Base-by-base conservation (phyloP, 2,329 filamentous ascomycete species). In the Triangularia verruculosa region DNA sequence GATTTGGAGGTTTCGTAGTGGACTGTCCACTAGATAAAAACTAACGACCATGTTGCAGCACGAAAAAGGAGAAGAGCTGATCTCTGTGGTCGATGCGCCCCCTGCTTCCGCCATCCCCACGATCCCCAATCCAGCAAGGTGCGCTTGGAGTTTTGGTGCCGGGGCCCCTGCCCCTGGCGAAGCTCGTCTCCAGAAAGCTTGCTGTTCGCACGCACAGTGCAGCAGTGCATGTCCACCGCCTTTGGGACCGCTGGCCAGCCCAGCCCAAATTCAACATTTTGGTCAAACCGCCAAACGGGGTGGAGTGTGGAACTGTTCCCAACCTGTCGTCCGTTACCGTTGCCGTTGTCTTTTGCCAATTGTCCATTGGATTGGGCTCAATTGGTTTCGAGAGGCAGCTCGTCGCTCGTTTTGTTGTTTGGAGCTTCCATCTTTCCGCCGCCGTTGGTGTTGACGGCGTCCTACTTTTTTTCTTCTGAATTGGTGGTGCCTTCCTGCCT, bases 241-340 rank as follows among this genome's bases (percentile, higher is more conserved):
- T 47, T 20, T 47, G 39, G 39, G n/a, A 17, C 39, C 8, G 39
- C 39, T 47, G 65, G 57, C 67, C 65, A 39, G 55, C 64, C 54
- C 59, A 55, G 25, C 25, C n/a, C 62, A 59, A 67, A 66, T 67
- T 70, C 66, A 69, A 69, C 69, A 68, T 67, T 70, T 67, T 65
- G 58, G 58, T 56, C 64, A 64, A 65, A 63, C 57, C 55, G 65
- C 64, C 58, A 66, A 59, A 34, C 24, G 51, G 32, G 51, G 64
- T 61, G 59, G 58, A 57, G 51, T 57, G 64, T 67, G 65, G 62
- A 67, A 61, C 58, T 65, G 55, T 51, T 56, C 52, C 56, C 57
- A 56, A 27, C 55, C 59, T 57, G 61, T 34, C n/a, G 34, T 27
- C 43, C 30, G 39, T 43, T 30, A 27, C 52, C 28, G 28, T 39